A percentile compares a stretch with the other conserved stretches of the same genome.
Conservation (phyloP, 2,329 filamentous ascomycete genomes). For the Colletotrichum tofieldiae region DNA sequence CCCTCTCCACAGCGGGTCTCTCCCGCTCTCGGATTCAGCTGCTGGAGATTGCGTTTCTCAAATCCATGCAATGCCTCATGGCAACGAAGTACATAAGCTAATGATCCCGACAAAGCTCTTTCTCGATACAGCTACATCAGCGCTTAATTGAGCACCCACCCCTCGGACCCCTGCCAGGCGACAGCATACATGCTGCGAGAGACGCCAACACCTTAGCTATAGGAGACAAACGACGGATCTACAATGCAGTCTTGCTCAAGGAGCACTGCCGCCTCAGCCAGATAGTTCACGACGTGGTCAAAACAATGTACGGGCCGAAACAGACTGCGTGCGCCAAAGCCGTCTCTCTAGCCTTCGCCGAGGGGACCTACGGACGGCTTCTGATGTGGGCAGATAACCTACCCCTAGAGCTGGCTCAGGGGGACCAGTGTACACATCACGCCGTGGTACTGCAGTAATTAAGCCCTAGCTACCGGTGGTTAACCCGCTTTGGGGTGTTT, state of each 20-base stretch:
- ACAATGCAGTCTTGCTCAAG: neutral
- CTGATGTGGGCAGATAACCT: slow-evolving; percentile 55
- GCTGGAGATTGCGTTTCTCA: too few species aligned
- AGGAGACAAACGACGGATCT: neutral
- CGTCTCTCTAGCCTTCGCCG: slow-evolving; percentile 48
- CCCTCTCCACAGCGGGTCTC: too few species aligned
- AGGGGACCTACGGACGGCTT: slow-evolving; percentile 56
- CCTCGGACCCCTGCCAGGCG: neutral
- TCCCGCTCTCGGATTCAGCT: too few species aligned
- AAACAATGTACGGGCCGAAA: slow-evolving; percentile 44
- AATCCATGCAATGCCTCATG: too few species aligned
- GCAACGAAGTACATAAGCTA: neutral
- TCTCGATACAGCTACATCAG: slow-evolving; percentile 4
- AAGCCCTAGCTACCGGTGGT: slow-evolving; percentile 43
- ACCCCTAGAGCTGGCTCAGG: slow-evolving; percentile 47
- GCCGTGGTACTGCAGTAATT: slow-evolving; percentile 57
- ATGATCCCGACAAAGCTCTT: neutral
- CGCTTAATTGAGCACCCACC: neutral
- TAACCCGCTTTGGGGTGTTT: neutral
- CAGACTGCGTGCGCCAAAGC: slow-evolving; percentile 24
- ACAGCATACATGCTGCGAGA: too few species aligned
- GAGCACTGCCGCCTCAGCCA: slow-evolving; percentile 53
- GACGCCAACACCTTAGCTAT: neutral
- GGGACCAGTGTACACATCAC: slow-evolving; percentile 50
- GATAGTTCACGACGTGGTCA: slow-evolving; percentile 53